Evolutionary conservation across 768 basidiomycete genomes (phyloP).

Genomic region (Phanerochaete sordida): DNA sequence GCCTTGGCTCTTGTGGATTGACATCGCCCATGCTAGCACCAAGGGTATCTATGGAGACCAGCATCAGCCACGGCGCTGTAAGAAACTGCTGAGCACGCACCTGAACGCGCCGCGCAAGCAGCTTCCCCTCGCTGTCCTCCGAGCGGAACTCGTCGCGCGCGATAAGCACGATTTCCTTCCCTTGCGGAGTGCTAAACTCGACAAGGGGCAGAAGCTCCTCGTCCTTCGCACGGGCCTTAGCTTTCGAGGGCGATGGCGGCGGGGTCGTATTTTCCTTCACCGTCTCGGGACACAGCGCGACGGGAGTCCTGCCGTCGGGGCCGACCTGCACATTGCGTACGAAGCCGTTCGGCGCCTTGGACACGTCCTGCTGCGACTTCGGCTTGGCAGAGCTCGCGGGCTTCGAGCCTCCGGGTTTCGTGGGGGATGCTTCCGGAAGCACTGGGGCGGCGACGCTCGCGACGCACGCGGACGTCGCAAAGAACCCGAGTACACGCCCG

Average conservation of each 20-base stretch:
- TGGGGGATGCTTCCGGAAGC: neutral
- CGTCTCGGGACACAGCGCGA: slow-evolving; percentile 10
- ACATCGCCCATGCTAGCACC: slow-evolving; percentile 75
- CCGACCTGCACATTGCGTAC: slow-evolving; percentile 32
- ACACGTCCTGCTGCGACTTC: slow-evolving; percentile 21
- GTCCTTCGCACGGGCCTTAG: slow-evolving; percentile 31
- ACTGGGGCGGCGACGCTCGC: slow-evolving; percentile 8
- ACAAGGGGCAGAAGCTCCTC: slow-evolving; percentile 44
- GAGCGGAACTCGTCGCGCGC: slow-evolving; percentile 51
- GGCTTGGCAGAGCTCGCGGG: slow-evolving; percentile 15
- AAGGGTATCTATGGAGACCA: slow-evolving; percentile 56
- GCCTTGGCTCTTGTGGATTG: slow-evolving; percentile 77
- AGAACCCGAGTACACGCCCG: slow-evolving; percentile 58
- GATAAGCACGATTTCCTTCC: slow-evolving; percentile 44
- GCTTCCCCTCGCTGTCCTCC: slow-evolving; percentile 48
- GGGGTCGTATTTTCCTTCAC: slow-evolving; percentile 33
- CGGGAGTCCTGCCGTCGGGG: slow-evolving; percentile 27
- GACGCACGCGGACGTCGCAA: slow-evolving; percentile 18
- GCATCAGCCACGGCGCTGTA: neutral
- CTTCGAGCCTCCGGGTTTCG: slow-evolving; percentile 10
- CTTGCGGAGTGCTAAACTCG: slow-evolving; percentile 40
- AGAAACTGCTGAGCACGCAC: slow-evolving; percentile 14
- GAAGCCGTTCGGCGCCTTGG: slow-evolving; percentile 28
- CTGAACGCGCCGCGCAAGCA: slow-evolving; percentile 46
- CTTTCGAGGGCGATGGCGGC: slow-evolving; percentile 12